Conservation (phyloP, 2,329 filamentous ascomycete genomes). For the Triangularia verruculosa region DNA sequence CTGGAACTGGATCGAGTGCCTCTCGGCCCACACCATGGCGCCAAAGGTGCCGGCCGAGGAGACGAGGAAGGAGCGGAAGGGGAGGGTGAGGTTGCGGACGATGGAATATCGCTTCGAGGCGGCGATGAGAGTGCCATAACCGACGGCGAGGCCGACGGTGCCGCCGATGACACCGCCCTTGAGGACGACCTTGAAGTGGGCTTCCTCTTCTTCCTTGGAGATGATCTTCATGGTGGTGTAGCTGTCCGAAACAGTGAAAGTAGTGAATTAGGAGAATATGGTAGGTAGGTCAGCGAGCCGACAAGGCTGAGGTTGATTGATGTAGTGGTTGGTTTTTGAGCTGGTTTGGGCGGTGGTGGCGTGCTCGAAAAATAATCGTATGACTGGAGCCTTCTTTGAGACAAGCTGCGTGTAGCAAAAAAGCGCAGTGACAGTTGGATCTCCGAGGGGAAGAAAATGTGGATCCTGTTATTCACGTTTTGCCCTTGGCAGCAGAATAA, state of each 20-base stretch:
- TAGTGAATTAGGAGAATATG: neutral
- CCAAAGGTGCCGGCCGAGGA: slow-evolving; percentile 78
- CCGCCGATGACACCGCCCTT: slow-evolving; percentile 77
- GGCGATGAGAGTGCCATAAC: slow-evolving; percentile 63
- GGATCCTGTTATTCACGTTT: neutral
- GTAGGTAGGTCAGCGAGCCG: neutral
- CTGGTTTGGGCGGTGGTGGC: slow-evolving; percentile 3
- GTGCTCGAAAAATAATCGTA: slow-evolving; percentile 15
- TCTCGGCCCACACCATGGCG: slow-evolving; percentile 86
- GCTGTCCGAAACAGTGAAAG: no score
- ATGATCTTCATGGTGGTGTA: slow-evolving; percentile 81
- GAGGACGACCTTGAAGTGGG: slow-evolving; percentile 78
- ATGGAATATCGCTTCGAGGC: slow-evolving; percentile 70
- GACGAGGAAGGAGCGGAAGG: slow-evolving; percentile 87
- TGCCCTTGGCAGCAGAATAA: neutral
- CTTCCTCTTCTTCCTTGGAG: slow-evolving; percentile 86
- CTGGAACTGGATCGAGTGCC: slow-evolving; percentile 63
- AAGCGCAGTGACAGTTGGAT: neutral
- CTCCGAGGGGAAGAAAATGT: neutral
- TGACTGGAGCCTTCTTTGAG: slow-evolving; percentile 3
- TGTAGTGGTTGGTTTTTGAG: slow-evolving; percentile 10
- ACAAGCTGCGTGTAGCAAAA: neutral
- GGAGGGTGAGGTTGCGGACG: slow-evolving; percentile 79
- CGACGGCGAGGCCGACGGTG: slow-evolving; percentile 62
- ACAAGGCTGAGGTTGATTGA: neutral